These are phyloP conservation scores for Staphylotrichum tortipilum DNA, from an alignment of 495 filamentous ascomycete species.

Conservation along the genomic window DNA sequence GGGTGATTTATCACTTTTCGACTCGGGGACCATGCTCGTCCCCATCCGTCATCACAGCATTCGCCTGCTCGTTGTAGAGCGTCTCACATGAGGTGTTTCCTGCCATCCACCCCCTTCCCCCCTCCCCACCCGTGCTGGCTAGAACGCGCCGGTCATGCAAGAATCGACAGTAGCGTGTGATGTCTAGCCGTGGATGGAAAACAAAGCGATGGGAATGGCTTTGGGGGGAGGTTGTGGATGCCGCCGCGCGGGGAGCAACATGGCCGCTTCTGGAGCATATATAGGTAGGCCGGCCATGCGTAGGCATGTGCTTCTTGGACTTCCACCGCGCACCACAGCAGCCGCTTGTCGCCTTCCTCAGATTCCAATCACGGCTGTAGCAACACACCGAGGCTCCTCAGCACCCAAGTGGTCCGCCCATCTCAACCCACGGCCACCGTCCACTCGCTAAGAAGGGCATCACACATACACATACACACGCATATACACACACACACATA, in stretches of 20 bases:
- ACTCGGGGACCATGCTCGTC: neutral
- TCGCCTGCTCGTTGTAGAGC: neutral
- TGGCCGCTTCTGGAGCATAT: neutral
- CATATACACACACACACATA: no score
- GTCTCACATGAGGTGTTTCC: conserved; percentile 6
- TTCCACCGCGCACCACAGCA: neutral
- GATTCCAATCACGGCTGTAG: neutral
- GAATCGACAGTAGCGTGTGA: conserved; percentile 4
- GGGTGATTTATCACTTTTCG: conserved; percentile 9
- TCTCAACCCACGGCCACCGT: no score
- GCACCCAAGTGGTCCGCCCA: no score
- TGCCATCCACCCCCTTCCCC: no score
- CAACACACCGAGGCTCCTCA: neutral
- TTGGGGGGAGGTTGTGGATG: neutral
- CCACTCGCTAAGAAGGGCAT: no score
- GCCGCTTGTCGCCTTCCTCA: no score
- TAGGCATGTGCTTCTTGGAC: no score
- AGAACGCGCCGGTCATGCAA: conserved; percentile 1
- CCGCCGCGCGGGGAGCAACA: no score
- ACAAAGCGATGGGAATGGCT: neutral
- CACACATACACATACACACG: no score
- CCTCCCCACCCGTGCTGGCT: neutral
- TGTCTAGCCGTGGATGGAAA: neutral
- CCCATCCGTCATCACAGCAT: conserved; percentile 5
- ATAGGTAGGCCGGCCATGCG: no score